Evolutionary conservation across 1,284 basidiomycete species (phyloP).

Genomic region (Ganoderma multipileum): DNA sequence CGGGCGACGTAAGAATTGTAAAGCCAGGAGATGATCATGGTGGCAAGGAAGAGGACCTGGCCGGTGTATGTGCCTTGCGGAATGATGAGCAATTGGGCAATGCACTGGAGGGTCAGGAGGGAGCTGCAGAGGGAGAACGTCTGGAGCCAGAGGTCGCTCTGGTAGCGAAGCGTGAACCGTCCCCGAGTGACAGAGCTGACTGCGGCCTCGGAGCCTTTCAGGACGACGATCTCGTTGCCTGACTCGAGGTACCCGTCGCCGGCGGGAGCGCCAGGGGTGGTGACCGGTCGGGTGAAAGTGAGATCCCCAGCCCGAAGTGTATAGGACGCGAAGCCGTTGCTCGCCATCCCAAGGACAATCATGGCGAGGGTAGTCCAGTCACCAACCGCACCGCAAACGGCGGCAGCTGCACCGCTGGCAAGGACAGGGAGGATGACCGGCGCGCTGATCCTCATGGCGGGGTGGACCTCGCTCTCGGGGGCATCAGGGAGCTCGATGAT

Average conservation of each 20-base stretch:
- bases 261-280: conserved; percentile 21
- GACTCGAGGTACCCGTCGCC: conserved; percentile 28
- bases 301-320: conserved; percentile 25
- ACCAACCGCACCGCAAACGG: conserved; percentile 22
- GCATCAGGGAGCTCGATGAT: conserved; percentile 20
- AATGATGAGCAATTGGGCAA: conserved; percentile 24
- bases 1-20: conserved; percentile 19
- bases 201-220: conserved; percentile 23
- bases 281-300: conserved; percentile 26
- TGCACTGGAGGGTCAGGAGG: conserved; percentile 21
- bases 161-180: conserved; percentile 27
- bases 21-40: conserved; percentile 22
- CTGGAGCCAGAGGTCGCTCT: conserved; percentile 7
- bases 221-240: conserved; percentile 25
- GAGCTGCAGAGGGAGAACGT: conserved; percentile 7
- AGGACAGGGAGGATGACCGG: conserved; percentile 27
- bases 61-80: conserved; percentile 24
- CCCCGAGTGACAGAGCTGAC: conserved; percentile 27
- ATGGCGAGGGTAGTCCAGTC: conserved; percentile 23
- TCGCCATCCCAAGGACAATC: conserved; percentile 29
- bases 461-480: conserved; percentile 23
- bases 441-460: conserved; percentile 14
- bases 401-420: conserved; percentile 24
- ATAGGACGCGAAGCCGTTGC: conserved; percentile 20
- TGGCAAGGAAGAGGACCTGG: conserved; percentile 24